phyloP scores from a whole-genome alignment of 2,329 filamentous ascomycete genomes.

The Alternaria burnsii region DNA sequence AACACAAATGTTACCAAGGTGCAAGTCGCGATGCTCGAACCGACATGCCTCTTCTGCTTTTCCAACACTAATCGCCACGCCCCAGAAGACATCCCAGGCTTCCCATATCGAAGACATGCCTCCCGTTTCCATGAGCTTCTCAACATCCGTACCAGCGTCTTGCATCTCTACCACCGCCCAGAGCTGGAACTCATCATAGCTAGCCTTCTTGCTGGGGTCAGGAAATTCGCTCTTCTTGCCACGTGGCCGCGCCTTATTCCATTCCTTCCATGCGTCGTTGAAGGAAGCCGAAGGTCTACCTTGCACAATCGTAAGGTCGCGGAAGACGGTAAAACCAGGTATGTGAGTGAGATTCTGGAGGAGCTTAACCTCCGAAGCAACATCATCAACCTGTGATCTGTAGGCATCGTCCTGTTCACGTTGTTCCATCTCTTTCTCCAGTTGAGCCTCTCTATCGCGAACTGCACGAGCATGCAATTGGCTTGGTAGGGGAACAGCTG shows the following conservation, averaged over 20 bases:
- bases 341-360: slow-evolving; percentile 66
- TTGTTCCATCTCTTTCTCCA: slow-evolving; percentile 36
- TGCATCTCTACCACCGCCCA: slow-evolving; percentile 74
- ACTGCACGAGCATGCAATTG: slow-evolving; percentile 49
- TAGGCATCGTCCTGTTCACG: slow-evolving; percentile 49
- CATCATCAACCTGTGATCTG: slow-evolving; percentile 56
- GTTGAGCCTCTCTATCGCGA: slow-evolving; percentile 57
- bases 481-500: slow-evolving; percentile 45
- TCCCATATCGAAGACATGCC: slow-evolving; percentile 53
- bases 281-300: slow-evolving; percentile 64
- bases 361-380: slow-evolving; percentile 59
- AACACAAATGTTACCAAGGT: slow-evolving; percentile 73
- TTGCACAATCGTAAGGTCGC: slow-evolving; percentile 65
- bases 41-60: slow-evolving; percentile 67
- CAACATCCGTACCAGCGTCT: slow-evolving; percentile 67
- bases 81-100: slow-evolving; percentile 73
- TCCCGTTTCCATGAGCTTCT: slow-evolving; percentile 47
- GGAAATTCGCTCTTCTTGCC: slow-evolving; percentile 62
- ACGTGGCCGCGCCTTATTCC: slow-evolving; percentile 55
- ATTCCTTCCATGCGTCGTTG: slow-evolving; percentile 55
- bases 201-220: slow-evolving; percentile 62
- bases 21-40: slow-evolving; percentile 73
- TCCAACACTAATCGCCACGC: slow-evolving; percentile 67
- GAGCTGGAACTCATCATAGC: slow-evolving; percentile 64
- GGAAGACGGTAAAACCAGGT: slow-evolving; percentile 70